Conservation (phyloP, 2,329 filamentous ascomycete genomes). For the Harringtonia lauricola region DNA sequence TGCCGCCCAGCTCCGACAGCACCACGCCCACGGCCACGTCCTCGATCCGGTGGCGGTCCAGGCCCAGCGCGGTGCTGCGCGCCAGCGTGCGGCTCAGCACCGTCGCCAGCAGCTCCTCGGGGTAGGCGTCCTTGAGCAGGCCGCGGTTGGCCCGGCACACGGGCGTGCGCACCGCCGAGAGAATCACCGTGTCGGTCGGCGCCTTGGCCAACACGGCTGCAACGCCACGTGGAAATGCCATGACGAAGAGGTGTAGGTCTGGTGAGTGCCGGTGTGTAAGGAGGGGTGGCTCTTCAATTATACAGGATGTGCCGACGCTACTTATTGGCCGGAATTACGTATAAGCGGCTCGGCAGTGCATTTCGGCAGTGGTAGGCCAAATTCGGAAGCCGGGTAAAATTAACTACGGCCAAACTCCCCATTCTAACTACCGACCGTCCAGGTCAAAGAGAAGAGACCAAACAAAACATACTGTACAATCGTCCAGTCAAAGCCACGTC, state of each 20-base stretch:
- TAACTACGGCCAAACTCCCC: no score
- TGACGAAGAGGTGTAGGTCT: slow-evolving; percentile 18
- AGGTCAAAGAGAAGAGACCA: no score
- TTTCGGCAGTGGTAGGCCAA: no score
- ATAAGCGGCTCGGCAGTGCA: no score
- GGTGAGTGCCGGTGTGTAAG: not conserved
- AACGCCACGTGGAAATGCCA: slow-evolving; percentile 53
- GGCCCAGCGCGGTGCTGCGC: slow-evolving; percentile 51
- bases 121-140: slow-evolving; percentile 75
- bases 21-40: slow-evolving; percentile 85
- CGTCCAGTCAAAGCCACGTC: no score
- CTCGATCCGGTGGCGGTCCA: slow-evolving; percentile 58
- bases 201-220: slow-evolving; percentile 67
- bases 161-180: slow-evolving; percentile 82
- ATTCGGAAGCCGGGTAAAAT: no score
- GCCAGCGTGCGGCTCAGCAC: slow-evolving; percentile 58
- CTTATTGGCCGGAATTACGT: no score
- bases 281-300: no score
- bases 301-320: no score
- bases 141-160: slow-evolving; percentile 77
- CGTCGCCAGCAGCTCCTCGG: slow-evolving; percentile 71
- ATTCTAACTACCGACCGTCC: no score
- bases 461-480: no score
- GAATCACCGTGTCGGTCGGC: slow-evolving; percentile 74
- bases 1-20: slow-evolving; percentile 79